Evolutionary conservation across 768 basidiomycete species (phyloP).

Genomic region (Macrolepiota dolichaula): DNA sequence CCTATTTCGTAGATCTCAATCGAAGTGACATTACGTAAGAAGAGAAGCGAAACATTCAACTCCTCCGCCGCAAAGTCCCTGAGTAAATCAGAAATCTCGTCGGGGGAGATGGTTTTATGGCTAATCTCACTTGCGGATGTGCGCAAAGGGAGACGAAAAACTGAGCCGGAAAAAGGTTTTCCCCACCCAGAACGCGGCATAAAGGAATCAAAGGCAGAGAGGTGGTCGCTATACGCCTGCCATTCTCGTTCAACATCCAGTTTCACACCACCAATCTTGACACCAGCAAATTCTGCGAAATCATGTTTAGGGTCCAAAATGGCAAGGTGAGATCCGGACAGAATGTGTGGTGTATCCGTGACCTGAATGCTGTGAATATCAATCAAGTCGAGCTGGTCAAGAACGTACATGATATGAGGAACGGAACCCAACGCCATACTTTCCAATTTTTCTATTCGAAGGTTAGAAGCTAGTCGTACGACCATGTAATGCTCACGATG

Average conservation of each 20-base stretch:
- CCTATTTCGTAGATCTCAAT: constrained; percentile 38
- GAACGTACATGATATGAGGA: constrained; percentile 44
- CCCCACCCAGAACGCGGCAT: constrained; percentile 14
- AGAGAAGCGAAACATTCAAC: constrained; percentile 37
- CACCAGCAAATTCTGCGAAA: constrained; percentile 27
- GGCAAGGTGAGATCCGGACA: constrained; percentile 35
- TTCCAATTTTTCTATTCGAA: constrained; percentile 43
- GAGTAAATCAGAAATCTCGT: constrained; percentile 36
- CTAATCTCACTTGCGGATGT: constrained; percentile 29
- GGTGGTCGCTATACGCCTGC: constrained; percentile 25
- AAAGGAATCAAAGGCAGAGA: constrained; percentile 28
- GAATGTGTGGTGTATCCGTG: constrained; percentile 47
- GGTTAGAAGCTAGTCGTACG: background rate
- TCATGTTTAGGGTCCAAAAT: constrained; percentile 40
- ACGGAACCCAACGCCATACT: constrained; percentile 51
- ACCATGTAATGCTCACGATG: constrained; percentile 29
- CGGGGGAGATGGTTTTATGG: constrained; percentile 23
- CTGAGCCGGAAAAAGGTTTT: constrained; percentile 31
- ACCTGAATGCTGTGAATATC: constrained; percentile 24
- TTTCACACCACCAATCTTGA: constrained; percentile 26
- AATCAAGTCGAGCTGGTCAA: background rate
- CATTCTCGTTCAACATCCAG: constrained; percentile 23
- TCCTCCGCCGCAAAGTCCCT: constrained; percentile 37
- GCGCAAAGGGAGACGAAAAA: constrained; percentile 48
- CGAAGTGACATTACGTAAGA: constrained; percentile 34